phyloP scores from a whole-genome alignment of 225 moss, liverwort and hornwort genomes.

The Asterella californica region DNA sequence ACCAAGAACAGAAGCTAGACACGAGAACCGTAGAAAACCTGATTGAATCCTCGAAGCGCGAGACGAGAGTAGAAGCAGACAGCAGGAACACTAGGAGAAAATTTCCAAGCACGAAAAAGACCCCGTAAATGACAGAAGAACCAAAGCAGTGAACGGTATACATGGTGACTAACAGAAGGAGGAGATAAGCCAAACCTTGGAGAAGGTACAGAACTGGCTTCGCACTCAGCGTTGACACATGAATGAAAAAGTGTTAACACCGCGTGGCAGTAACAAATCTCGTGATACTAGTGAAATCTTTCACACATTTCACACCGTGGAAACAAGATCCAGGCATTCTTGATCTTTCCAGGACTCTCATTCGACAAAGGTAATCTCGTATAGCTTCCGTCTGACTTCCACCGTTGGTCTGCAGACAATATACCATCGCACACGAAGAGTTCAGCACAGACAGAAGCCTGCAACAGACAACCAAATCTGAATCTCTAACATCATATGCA shows the following conservation, averaged over 20 bases:
- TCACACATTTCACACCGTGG: constrained; percentile 55
- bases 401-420: constrained; percentile 75
- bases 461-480: neutral
- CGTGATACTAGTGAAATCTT: constrained; percentile 73
- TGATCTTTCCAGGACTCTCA: constrained; percentile 49
- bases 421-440: neutral
- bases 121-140: no score
- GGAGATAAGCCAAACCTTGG: neutral
- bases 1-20: no score
- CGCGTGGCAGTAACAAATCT: constrained; percentile 87
- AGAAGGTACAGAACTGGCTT: neutral
- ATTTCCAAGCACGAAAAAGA: no score
- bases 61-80: no score
- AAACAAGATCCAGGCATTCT: constrained; percentile 64
- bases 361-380: constrained; percentile 52
- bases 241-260: constrained; percentile 38
- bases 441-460: neutral
- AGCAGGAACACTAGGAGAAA: no score
- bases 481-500: neutral
- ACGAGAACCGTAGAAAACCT: no score
- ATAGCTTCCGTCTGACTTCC: constrained; percentile 72
- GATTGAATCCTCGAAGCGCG: no score
- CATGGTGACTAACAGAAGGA: neutral
- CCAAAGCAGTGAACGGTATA: neutral
- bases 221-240: neutral